Base-by-base conservation (phyloP, 2,329 filamentous ascomycete species). In the Alternaria infectoria region DNA sequence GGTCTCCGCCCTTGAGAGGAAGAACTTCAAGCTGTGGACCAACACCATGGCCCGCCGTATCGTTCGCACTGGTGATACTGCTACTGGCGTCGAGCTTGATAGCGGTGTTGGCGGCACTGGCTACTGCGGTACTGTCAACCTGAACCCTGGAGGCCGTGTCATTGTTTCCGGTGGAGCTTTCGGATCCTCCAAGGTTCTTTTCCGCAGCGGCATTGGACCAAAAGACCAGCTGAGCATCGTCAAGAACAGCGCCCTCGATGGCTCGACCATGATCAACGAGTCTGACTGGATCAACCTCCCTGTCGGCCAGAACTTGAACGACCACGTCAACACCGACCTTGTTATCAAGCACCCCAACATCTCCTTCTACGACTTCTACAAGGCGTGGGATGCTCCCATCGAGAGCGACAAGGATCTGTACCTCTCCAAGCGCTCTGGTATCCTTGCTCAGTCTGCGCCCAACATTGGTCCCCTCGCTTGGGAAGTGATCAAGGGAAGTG, bases 171-270 rank as follows among this genome's bases (percentile, higher is more conserved):
- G 89, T 1, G 91, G 91, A 51, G 82, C 90, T 1, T 91, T 93
- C 65, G 89, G 89, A n/a, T 89, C 89, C 2, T 83, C 89, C 13
- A 91, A 91, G 79, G 81, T 93, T 51, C 84, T 93, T 3, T 83
- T 91, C 79, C 85, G 89, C 71, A 90, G 87, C 80, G 89, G 90
- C 68, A 92, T 91, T 66, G 91, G 90, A 5, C 89, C 89, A 21
- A 77, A 79, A 55, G 81, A 80, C 47, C 82, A 84, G 73, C 81
- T 85, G 49, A 76, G 76, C 46, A 74, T 80, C 23, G 84, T 85
- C 43, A 79, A 82, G 72, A 76, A 74, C 66, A 84, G 83, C 59
- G 76, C 71, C 19, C 60, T 68, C 8, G 83, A 84, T 64, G 81
- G 83, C 7, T 46, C 74, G 7, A 81, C 81, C 15, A 80, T 84